Conservation (phyloP, 2,329 filamentous ascomycete genomes). For the Alternaria panax region DNA sequence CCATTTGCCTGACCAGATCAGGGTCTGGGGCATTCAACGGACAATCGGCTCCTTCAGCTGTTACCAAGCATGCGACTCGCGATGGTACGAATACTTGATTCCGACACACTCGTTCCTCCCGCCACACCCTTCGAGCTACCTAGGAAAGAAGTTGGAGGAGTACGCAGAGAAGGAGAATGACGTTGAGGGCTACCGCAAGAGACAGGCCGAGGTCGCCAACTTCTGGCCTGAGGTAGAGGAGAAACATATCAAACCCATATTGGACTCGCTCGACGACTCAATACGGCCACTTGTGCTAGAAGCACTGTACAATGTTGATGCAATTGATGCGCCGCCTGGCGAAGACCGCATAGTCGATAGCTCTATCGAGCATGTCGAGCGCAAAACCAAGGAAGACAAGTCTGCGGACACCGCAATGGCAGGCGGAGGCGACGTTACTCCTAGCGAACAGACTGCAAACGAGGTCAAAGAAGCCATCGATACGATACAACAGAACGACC, state of each 20-base stretch:
- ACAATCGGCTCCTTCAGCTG: constrained; percentile 92
- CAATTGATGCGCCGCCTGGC: constrained; percentile 33
- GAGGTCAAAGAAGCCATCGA: constrained; percentile 37
- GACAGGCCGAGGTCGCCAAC: constrained; percentile 77
- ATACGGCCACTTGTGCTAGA: constrained; percentile 69
- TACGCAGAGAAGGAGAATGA: constrained; percentile 76
- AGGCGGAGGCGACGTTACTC: constrained; percentile 12
- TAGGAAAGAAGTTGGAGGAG: constrained; percentile 84
- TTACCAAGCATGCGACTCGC: constrained; percentile 92
- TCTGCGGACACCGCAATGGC: constrained; percentile 18
- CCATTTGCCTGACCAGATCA: constrained; percentile 83
- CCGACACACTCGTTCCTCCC: constrained; percentile 92
- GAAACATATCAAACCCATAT: constrained; percentile 75
- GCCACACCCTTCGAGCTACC: constrained; percentile 84
- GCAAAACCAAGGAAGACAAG: constrained; percentile 17
- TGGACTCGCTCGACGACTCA: constrained; percentile 67
- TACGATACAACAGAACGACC: constrained; percentile 36
- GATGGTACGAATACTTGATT: constrained; percentile 97
- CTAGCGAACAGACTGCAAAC: constrained; percentile 12
- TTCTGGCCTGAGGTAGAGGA: constrained; percentile 89
- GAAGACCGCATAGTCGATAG: constrained; percentile 47
- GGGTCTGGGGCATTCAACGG: constrained; percentile 91
- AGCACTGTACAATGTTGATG: constrained; percentile 60
- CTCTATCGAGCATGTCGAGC: constrained; percentile 21
- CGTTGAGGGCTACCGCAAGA: constrained; percentile 70